Evolutionary conservation across 1,139 yeast genomes (phyloP).

Genomic region (Nakaseomyces kungkrabaensis): DNA sequence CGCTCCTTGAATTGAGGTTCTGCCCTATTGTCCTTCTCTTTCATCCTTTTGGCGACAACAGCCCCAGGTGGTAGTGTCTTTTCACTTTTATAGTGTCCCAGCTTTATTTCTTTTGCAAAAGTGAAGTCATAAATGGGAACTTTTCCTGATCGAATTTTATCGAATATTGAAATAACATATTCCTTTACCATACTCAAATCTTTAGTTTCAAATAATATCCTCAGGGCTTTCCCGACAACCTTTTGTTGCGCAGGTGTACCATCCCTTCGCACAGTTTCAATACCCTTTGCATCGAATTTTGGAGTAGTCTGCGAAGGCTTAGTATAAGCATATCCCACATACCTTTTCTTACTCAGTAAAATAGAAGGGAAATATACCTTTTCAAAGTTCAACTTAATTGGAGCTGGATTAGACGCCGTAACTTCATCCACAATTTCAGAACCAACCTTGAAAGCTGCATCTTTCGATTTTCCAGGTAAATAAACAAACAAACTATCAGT

Average conservation of each 20-base stretch:
- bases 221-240: slow-evolving; percentile 60
- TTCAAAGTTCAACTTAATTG: slow-evolving; percentile 77
- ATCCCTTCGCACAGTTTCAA: slow-evolving; percentile 87
- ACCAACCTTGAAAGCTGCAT: slow-evolving; percentile 73
- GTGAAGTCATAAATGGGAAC: slow-evolving; percentile 74
- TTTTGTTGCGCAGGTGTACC: slow-evolving; percentile 90
- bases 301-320: slow-evolving; percentile 45
- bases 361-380: slow-evolving; percentile 87
- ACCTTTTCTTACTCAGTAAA: slow-evolving; percentile 74
- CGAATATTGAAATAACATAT: slow-evolving; percentile 57
- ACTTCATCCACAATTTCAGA: slow-evolving; percentile 53
- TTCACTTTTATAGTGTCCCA: slow-evolving; percentile 73
- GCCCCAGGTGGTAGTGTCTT: slow-evolving; percentile 87
- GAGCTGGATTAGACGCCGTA: slow-evolving; percentile 66
- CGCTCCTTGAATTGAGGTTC: slow-evolving; percentile 87
- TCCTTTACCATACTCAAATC: slow-evolving; percentile 62
- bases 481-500: slow-evolving; percentile 90
- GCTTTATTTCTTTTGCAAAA: slow-evolving; percentile 80
- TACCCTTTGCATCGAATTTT: slow-evolving; percentile 88
- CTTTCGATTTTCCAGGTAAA: slow-evolving; percentile 69
- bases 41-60: slow-evolving; percentile 52
- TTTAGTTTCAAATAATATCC: slow-evolving; percentile 58
- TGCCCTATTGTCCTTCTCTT: slow-evolving; percentile 55
- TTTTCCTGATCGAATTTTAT: slow-evolving; percentile 49
- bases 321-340: slow-evolving; percentile 79